Percentiles rank a stretch among this genome's conserved stretches.
Conservation (phyloP, 805 yeast genomes). For the Teunomyces atbi region DNA sequence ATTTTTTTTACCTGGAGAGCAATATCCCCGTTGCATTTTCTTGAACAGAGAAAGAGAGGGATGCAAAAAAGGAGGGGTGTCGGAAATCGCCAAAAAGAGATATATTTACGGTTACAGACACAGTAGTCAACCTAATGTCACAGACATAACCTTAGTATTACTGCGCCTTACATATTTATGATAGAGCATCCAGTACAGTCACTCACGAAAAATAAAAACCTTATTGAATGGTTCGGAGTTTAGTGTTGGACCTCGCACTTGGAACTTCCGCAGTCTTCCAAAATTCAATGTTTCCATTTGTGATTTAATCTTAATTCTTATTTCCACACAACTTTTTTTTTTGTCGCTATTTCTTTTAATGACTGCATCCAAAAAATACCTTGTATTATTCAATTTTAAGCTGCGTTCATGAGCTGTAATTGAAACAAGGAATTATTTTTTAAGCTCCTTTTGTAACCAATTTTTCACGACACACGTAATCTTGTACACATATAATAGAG, state of each 20-base stretch:
- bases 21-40: neutral
- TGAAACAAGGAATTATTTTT: constrained; percentile 1
- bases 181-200: neutral
- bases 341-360: neutral
- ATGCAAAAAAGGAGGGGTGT: neutral
- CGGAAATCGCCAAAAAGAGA: neutral
- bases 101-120: neutral
- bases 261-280: neutral
- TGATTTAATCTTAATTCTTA: neutral
- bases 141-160: no score
- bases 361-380: neutral
- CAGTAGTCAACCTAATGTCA: no score
- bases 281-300: neutral
- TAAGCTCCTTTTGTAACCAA: constrained; percentile 1
- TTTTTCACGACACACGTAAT: constrained; percentile 2
- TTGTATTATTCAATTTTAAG: neutral
- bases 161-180: no score
- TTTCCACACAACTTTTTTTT: neutral
- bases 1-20: neutral
- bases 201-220: neutral
- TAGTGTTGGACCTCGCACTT: neutral
- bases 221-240: neutral
- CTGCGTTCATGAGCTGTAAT: constrained; percentile 1
- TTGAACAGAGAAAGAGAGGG: neutral
- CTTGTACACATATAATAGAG: neutral